phyloP scores from a whole-genome alignment of 139 green algal species.

The Auxenochlorella pyrenoidosa region DNA sequence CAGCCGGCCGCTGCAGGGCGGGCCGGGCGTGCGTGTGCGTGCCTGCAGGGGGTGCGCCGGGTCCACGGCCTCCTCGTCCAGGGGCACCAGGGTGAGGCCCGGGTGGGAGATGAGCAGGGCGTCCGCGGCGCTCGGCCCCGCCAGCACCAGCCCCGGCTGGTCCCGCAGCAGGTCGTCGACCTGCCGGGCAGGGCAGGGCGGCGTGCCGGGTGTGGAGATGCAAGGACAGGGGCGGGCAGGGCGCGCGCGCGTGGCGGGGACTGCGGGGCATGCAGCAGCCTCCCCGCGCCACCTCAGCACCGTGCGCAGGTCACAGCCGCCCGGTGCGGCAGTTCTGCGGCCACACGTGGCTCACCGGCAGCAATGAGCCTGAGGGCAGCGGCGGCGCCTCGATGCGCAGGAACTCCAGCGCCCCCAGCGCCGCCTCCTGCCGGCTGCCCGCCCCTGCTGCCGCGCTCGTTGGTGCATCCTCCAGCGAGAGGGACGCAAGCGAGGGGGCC shows the following conservation, averaged over 20 bases:
- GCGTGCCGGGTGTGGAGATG: no score
- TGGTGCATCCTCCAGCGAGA: background rate
- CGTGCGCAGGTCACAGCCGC: background rate
- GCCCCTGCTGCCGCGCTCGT: background rate
- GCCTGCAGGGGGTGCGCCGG: background rate
- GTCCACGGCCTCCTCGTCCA: slow-evolving; percentile 1
- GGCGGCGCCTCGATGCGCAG: background rate
- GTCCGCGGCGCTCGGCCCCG: background rate
- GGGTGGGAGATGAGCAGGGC: background rate
- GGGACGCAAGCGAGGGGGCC: background rate
- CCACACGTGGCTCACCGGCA: background rate
- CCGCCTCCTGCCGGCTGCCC: background rate
- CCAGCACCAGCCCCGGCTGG: background rate
- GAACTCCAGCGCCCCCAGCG: background rate
- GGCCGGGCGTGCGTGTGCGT: background rate
- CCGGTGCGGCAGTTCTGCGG: no score
- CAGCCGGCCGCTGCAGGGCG: background rate
- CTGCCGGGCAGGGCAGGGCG: background rate
- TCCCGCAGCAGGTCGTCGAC: background rate
- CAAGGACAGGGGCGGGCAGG: no score
- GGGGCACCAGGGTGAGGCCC: slow-evolving; percentile 12
- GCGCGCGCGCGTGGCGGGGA: no score
- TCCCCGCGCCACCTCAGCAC: background rate
- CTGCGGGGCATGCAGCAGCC: no score
- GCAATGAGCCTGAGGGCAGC: background rate